Evolutionary conservation across 371 early-diverging fungal species (phyloP).

Genomic region (Chytridium lagenaria): DNA sequence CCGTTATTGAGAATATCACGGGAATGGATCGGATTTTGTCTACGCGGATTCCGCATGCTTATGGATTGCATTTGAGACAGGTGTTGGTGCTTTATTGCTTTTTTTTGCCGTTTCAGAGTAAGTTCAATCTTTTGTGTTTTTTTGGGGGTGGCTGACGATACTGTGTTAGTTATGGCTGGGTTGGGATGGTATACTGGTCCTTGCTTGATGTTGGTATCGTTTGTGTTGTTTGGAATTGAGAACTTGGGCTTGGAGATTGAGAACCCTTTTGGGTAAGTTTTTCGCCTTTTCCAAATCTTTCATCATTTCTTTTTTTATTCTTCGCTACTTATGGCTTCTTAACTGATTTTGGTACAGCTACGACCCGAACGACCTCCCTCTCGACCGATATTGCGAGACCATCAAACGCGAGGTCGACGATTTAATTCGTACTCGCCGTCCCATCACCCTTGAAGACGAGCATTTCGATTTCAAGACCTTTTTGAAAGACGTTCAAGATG

Average conservation of each 20-base stretch:
- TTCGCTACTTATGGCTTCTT: neutral
- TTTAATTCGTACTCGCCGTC: conserved; percentile 3
- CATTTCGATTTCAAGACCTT: conserved; percentile 2
- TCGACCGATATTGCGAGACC: conserved; percentile 41
- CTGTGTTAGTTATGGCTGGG: conserved; percentile 9
- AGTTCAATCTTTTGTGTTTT: no score
- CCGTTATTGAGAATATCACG: conserved; percentile 61
- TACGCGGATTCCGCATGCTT: conserved; percentile 78
- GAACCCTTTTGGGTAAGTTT: conserved; percentile 69
- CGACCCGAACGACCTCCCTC: conserved; percentile 40
- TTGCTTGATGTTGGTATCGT: conserved; percentile 64
- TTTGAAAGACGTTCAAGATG: conserved; percentile 11
- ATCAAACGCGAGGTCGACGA: conserved; percentile 28
- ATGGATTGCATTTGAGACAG: conserved; percentile 40
- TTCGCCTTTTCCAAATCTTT: neutral
- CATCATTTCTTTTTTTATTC: neutral
- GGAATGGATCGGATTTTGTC: conserved; percentile 73
- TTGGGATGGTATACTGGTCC: conserved; percentile 49
- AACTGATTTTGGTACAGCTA: conserved; percentile 12
- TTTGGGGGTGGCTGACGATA: no score
- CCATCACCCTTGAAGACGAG: conserved; percentile 8
- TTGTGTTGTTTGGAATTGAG: conserved; percentile 74
- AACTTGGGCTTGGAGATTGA: conserved; percentile 62
- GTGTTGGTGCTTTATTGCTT: conserved; percentile 16
- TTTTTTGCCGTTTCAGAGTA: conserved; percentile 16